Conservation (phyloP, 352 stramenopile genomes). For the Globisporangium heterothallicum region DNA sequence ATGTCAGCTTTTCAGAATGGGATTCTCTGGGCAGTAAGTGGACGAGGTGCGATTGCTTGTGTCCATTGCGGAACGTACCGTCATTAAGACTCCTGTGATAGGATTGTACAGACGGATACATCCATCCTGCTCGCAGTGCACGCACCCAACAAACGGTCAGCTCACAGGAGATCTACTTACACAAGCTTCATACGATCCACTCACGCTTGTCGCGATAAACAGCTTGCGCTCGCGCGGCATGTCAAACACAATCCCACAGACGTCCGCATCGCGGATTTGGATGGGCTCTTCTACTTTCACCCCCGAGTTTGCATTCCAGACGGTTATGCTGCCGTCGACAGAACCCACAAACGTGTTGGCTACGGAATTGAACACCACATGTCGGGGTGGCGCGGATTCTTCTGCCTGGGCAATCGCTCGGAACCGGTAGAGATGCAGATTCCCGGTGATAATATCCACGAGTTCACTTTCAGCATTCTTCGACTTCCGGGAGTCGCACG, state of each 20-base stretch:
- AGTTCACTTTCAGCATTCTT: conserved; percentile 21
- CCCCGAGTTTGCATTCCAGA: conserved; percentile 66
- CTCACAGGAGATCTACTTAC: background rate
- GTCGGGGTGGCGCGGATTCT: conserved; percentile 26
- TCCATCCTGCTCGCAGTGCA: conserved; percentile 32
- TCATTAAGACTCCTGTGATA: conserved; percentile 46
- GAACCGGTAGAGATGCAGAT: conserved; percentile 51
- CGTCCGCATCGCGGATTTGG: conserved; percentile 35
- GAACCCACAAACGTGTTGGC: conserved; percentile 58
- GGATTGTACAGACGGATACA: conserved; percentile 64
- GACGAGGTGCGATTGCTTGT: no score
- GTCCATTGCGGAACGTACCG: conserved; percentile 18
- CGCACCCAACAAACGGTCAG: background rate
- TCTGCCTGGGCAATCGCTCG: conserved; percentile 33
- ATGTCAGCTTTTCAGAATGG: no score
- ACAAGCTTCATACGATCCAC: no score
- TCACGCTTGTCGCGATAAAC: conserved; percentile 60
- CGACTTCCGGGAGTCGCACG: background rate
- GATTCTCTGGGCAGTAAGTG: no score
- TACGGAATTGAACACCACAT: conserved; percentile 53
- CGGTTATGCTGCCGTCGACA: conserved; percentile 49
- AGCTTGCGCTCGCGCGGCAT: conserved; percentile 58
- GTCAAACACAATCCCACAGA: conserved; percentile 60
- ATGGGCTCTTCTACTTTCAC: conserved; percentile 51
- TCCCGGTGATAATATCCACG: conserved; percentile 46